phyloP scores from a whole-genome alignment of 2,329 filamentous ascomycete genomes.

The Clarireedia sp. region DNA sequence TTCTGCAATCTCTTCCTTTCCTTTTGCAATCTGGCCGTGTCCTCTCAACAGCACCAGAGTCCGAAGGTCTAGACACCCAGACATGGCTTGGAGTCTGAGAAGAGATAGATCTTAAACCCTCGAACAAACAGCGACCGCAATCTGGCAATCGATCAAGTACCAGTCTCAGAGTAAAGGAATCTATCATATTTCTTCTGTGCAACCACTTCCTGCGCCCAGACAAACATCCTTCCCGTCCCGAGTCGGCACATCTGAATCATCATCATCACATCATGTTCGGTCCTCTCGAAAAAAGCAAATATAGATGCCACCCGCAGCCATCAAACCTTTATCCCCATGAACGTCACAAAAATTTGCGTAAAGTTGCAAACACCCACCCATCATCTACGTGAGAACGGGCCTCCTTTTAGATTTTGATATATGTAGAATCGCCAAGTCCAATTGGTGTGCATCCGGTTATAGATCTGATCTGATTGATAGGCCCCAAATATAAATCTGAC shows the following conservation, averaged over 20 bases:
- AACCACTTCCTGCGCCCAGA: neutral
- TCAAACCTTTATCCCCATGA: too few relatives aligned
- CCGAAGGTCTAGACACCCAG: neutral
- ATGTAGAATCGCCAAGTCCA: too few relatives aligned
- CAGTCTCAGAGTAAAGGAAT: neutral
- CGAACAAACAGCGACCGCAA: neutral
- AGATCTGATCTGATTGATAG: neutral
- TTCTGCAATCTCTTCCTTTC: neutral
- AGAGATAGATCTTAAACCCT: too few relatives aligned
- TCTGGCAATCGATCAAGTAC: neutral
- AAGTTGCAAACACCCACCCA: too few relatives aligned
- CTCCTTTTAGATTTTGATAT: too few relatives aligned
- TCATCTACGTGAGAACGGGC: too few relatives aligned
- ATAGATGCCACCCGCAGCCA: neutral
- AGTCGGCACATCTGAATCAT: neutral
- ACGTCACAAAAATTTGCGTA: too few relatives aligned
- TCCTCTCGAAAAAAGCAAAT: slow-evolving; percentile 2
- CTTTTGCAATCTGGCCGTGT: too few relatives aligned
- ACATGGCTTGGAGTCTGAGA: neutral
- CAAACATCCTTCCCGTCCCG: neutral
- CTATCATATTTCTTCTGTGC: slow-evolving; percentile 4
- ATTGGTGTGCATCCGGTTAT: too few relatives aligned
- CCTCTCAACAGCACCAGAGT: neutral
- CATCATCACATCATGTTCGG: neutral
- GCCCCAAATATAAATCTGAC: neutral